Base-by-base conservation (phyloP, 768 basidiomycete species). In the Boletellus emodensis region DNA sequence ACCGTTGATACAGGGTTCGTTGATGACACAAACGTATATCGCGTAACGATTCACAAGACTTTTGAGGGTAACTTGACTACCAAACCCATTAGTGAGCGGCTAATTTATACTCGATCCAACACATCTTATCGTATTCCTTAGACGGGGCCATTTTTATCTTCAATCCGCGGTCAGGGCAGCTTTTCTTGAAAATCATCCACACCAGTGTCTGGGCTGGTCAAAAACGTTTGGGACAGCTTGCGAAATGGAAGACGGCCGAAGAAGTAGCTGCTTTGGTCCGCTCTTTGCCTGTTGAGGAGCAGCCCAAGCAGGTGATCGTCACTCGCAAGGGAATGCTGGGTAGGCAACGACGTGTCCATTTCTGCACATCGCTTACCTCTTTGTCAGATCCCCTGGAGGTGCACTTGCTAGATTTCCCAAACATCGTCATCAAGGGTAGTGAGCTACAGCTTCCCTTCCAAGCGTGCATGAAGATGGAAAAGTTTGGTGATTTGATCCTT, bases 161-260 rank as follows among this genome's bases (percentile, higher is more conserved):
- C 80, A 98, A 98, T 72, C 96, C 96, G 58, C 87, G 96, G 45
- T 96, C 96, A 24, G 96, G 96, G 26, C 96, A 99, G 62, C 71
- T 98, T 33, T 98, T 98, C 84, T 71, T 99, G 69, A 99, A 99
- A 77, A 87, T 99, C 71, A 99, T 99, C 54, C 96, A 99, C 69
- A 99, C 96, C 3, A 97, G 94, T 63, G 96, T 98, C n/a, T 99
- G 96, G 96, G 96, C 96, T 49, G 96, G 96, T 63, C 96, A 99
- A 71, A 99, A 99, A 71, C 96, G 96, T 86, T 83, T 99, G 43
- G 96, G 96, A 50, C 96, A 99, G 71, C 80, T 98, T 44, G 96
- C 96, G 34, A 99, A 98, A 73, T 98, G 96, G 94, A 96, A 96
- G 75, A 97, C 95, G 6, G 96, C 96, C 15, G 96, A 99, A 83